A percentile compares a stretch with the other conserved stretches of the same genome.
These are phyloP conservation scores for Trypanosoma platydactyli DNA, from an alignment of 208 protist species.

Conservation along the genomic window DNA sequence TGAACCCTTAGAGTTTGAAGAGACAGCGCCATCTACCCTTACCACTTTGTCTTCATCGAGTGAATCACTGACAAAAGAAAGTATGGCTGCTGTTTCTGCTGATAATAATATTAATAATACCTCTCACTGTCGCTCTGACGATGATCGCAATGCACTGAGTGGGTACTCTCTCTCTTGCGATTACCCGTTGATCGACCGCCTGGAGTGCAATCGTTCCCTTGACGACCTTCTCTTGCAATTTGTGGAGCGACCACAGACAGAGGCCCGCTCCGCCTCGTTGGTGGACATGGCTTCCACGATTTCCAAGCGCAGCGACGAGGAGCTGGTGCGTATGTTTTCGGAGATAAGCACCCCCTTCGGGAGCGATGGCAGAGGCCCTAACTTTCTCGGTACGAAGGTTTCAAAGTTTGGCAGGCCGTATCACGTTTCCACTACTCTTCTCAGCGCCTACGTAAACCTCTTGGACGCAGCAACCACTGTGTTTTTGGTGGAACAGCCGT, in stretches of 20 bases:
- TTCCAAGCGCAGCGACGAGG: conserved; percentile 50
- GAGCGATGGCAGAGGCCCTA: conserved; percentile 65
- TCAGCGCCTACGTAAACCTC: conserved; percentile 61
- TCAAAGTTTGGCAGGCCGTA: conserved; percentile 75
- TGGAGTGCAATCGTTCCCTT: conserved; percentile 71
- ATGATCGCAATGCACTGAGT: conserved; percentile 23
- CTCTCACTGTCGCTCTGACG: no score
- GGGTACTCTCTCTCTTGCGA: conserved; percentile 55
- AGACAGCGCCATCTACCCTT: background rate
- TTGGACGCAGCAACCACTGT: conserved; percentile 60
- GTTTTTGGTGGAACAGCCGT: conserved; percentile 66
- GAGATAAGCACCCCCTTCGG: conserved; percentile 71
- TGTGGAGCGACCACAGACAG: conserved; percentile 44
- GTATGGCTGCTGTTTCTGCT: background rate
- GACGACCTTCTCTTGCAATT: conserved; percentile 78
- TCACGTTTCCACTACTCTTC: conserved; percentile 50
- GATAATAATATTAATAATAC: no score
- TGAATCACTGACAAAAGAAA: background rate
- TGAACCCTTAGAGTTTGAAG: background rate
- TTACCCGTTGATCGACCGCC: conserved; percentile 66
- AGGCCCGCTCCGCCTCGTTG: conserved; percentile 69
- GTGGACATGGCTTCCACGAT: conserved; percentile 76
- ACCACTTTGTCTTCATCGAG: background rate
- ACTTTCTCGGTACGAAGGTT: conserved; percentile 60
- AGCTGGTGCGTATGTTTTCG: conserved; percentile 66